These are phyloP conservation scores for Cryptosporidium ubiquitum DNA, from an alignment of 169 alveolate species.

Conservation along the genomic window DNA sequence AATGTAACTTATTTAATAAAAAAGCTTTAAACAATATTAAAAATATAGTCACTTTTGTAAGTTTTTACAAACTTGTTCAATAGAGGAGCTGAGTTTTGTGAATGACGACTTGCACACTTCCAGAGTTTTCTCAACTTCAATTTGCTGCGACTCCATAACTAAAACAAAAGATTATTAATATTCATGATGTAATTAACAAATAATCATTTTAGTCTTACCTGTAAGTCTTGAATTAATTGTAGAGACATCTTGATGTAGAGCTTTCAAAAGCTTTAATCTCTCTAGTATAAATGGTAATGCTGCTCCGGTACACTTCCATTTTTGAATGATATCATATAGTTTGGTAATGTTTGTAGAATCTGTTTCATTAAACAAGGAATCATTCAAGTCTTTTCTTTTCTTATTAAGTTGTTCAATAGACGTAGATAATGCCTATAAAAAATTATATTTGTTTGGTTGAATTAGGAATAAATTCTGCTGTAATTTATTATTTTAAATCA, in stretches of 20 bases:
- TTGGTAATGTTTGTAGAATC: conserved; percentile 50
- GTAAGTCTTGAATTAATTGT: conserved; percentile 47
- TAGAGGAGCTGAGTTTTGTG: conserved; percentile 21
- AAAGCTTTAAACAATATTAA: neutral
- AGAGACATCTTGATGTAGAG: conserved; percentile 58
- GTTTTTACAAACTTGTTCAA: conserved; percentile 35
- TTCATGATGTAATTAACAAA: neutral
- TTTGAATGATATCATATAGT: conserved; percentile 58
- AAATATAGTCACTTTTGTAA: conserved; percentile 13
- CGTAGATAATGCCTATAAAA: conserved; percentile 52
- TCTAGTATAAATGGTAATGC: conserved; percentile 58
- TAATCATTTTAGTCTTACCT: neutral
- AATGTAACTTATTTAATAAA: neutral
- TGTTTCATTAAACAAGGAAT: conserved; percentile 52
- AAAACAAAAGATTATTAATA: neutral
- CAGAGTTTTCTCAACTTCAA: conserved; percentile 42
- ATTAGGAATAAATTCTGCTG: neutral
- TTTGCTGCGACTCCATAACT: conserved; percentile 73
- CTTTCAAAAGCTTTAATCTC: conserved; percentile 42
- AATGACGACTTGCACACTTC: conserved; percentile 53
- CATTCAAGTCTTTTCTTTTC: conserved; percentile 64
- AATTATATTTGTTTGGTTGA: neutral
- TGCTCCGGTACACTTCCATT: conserved; percentile 66
- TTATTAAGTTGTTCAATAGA: conserved; percentile 67
- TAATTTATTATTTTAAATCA: neutral